A percentile compares a stretch with the other conserved stretches of the same genome.
These are phyloP conservation scores for Pythium graminicola DNA, from an alignment of 352 stramenopile species.

Conservation along the genomic window DNA sequence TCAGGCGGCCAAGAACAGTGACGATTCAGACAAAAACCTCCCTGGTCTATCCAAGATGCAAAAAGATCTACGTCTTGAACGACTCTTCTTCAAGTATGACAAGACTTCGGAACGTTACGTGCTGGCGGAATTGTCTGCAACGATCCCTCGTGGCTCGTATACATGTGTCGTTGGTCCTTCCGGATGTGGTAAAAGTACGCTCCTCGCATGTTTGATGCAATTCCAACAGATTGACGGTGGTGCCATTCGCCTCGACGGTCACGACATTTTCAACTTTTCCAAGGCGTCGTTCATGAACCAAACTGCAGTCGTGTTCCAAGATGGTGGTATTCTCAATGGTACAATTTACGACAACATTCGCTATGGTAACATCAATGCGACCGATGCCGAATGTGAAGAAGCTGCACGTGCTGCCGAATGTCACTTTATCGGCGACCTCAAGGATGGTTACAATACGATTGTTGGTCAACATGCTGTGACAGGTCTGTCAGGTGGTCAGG, in stretches of 20 bases:
- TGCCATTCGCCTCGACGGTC: slow-evolving; percentile 70
- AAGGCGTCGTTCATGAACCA: slow-evolving; percentile 86
- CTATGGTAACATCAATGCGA: slow-evolving; percentile 67
- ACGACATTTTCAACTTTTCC: slow-evolving; percentile 84
- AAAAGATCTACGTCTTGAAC: slow-evolving; percentile 32
- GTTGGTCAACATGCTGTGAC: slow-evolving; percentile 81
- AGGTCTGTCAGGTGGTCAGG: slow-evolving; percentile 80
- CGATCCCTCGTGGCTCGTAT: slow-evolving; percentile 73
- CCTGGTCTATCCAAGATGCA: background rate
- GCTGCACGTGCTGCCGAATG: slow-evolving; percentile 74
- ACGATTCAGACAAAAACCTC: background rate
- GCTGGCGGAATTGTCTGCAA: slow-evolving; percentile 62
- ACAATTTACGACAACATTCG: slow-evolving; percentile 87
- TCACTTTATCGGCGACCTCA: slow-evolving; percentile 76
- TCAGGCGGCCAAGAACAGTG: background rate
- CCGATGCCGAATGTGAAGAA: slow-evolving; percentile 76
- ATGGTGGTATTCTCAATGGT: slow-evolving; percentile 82
- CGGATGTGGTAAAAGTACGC: slow-evolving; percentile 83
- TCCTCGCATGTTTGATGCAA: slow-evolving; percentile 84
- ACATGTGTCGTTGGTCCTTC: slow-evolving; percentile 81
- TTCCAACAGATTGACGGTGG: slow-evolving; percentile 79
- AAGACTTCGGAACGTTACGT: slow-evolving; percentile 79
- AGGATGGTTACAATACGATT: slow-evolving; percentile 77
- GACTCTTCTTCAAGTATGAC: slow-evolving; percentile 85
- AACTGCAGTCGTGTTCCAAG: slow-evolving; percentile 82